phyloP scores from a whole-genome alignment of 257 asterid genomes.

The Solanum piurae region DNA sequence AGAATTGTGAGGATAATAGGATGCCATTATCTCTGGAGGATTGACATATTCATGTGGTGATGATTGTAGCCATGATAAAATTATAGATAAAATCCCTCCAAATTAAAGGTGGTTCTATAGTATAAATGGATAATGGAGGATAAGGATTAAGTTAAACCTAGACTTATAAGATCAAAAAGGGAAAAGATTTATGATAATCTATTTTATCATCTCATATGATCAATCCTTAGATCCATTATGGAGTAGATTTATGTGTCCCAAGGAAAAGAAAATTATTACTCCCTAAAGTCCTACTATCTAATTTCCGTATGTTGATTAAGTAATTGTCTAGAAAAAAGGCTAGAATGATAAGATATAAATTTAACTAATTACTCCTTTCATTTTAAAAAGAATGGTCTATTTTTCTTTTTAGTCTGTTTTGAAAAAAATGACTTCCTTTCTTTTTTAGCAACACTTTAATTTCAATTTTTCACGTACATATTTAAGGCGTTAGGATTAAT shows the following conservation, averaged over 20 bases:
- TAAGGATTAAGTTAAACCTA: background rate
- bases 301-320: background rate
- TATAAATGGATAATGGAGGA: background rate
- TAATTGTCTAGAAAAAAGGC: background rate
- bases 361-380: background rate
- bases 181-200: background rate
- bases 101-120: background rate
- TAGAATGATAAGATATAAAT: background rate
- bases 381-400: no score
- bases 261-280: background rate
- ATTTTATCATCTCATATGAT: background rate
- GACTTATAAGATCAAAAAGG: background rate
- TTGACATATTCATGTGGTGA: background rate
- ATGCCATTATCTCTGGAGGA: background rate
- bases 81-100: background rate
- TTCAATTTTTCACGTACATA: background rate
- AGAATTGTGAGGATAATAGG: background rate
- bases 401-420: no score
- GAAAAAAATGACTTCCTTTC: no score
- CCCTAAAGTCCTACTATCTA: background rate
- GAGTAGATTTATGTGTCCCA: background rate
- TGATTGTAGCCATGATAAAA: background rate
- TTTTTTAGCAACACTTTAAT: background rate
- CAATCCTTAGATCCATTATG: background rate
- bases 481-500: background rate